phyloP scores from a whole-genome alignment of 495 filamentous ascomycete species.

The Rostrohypoxylon terebratum region DNA sequence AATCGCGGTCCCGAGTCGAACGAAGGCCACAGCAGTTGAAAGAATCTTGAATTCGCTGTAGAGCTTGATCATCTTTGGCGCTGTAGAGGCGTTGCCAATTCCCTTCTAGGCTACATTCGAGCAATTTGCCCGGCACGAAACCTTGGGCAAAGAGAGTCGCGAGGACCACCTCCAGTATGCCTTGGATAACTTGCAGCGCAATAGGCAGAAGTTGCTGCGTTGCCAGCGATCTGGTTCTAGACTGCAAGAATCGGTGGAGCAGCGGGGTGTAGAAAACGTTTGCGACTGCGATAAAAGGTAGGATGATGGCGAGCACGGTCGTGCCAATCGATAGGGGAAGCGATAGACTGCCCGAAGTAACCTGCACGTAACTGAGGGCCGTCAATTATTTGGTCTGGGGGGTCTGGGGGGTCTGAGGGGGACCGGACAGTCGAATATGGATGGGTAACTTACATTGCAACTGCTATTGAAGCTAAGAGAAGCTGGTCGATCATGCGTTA shows the following conservation, averaged over 20 bases:
- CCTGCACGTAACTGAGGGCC: slow-evolving; percentile 60
- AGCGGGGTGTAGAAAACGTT: slow-evolving; percentile 49
- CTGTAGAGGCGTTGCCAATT: slow-evolving; percentile 66
- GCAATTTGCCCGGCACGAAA: slow-evolving; percentile 58
- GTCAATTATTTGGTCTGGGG: slow-evolving; percentile 25
- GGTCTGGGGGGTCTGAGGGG: too few species aligned
- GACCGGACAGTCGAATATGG: not conserved
- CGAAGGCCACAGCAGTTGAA: slow-evolving; percentile 74
- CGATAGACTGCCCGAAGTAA: slow-evolving; percentile 58
- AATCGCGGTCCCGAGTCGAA: slow-evolving; percentile 65
- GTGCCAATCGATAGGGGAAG: slow-evolving; percentile 64
- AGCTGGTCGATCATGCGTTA: slow-evolving; percentile 27
- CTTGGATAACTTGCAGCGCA: slow-evolving; percentile 56
- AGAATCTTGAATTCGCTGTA: slow-evolving; percentile 71
- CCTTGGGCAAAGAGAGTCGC: slow-evolving; percentile 68
- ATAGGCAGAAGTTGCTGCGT: slow-evolving; percentile 50
- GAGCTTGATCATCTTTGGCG: slow-evolving; percentile 59
- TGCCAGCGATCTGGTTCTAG: slow-evolving; percentile 38
- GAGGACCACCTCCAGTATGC: slow-evolving; percentile 63
- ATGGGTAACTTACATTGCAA: slow-evolving; percentile 36
- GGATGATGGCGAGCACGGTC: slow-evolving; percentile 61
- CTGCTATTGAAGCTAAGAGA: slow-evolving; percentile 14
- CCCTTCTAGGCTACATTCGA: slow-evolving; percentile 64
- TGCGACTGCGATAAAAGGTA: slow-evolving; percentile 63
- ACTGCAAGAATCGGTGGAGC: slow-evolving; percentile 24